Percentiles rank a stretch among this genome's conserved stretches.
Conservation (phyloP, 2,329 filamentous ascomycete species). For the Leptodontidium sp. region DNA sequence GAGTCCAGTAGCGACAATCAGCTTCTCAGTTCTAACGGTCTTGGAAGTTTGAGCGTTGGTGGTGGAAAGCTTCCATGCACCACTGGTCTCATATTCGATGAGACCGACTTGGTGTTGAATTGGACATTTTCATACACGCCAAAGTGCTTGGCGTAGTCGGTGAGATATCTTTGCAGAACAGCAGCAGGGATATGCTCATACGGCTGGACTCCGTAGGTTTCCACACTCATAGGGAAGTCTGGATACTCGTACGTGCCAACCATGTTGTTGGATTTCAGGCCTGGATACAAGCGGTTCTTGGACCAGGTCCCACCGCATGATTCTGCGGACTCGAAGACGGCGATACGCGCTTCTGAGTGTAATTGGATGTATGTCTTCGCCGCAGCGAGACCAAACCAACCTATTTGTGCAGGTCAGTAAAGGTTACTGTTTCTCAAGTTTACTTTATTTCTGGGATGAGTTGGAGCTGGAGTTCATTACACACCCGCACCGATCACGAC, state of each 20-base stretch:
- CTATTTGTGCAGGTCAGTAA: neutral
- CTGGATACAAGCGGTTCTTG: constrained; percentile 52
- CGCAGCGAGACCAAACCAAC: constrained; percentile 64
- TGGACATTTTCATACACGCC: no score
- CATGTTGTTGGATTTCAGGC: constrained; percentile 78
- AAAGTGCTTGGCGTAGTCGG: no score
- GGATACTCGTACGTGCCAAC: constrained; percentile 76
- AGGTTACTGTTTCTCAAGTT: no score
- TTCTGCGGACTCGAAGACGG: constrained; percentile 64
- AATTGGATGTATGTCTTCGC: constrained; percentile 68
- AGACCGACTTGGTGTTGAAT: no score
- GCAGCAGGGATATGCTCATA: no score
- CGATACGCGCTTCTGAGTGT: constrained; percentile 57
- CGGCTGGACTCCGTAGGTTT: constrained; percentile 52
- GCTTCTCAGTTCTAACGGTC: no score
- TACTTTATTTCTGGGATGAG: neutral
- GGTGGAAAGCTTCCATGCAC: no score
- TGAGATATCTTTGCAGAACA: no score
- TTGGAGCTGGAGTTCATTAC: no score
- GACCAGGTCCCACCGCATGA: constrained; percentile 76
- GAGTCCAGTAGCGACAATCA: no score
- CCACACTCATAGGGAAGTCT: constrained; percentile 73
- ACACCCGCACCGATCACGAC: constrained; percentile 18
- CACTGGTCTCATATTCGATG: no score
- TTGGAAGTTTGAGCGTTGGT: no score